Percentiles rank a stretch among this genome's conserved stretches.
These are phyloP conservation scores for Diplodia intermedia DNA, from an alignment of 2,329 filamentous ascomycete species.

Conservation along the genomic window DNA sequence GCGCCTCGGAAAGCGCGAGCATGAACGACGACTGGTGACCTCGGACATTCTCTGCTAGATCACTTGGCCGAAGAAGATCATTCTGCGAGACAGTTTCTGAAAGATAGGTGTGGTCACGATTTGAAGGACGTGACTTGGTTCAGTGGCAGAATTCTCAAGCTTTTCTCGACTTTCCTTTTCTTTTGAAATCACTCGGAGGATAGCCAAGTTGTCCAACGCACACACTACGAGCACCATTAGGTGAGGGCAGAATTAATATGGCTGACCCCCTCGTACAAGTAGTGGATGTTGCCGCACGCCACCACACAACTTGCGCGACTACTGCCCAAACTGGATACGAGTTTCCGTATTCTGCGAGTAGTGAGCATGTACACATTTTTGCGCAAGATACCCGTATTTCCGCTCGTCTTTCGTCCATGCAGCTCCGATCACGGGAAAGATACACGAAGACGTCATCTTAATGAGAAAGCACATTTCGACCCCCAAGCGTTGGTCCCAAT, in stretches of 20 bases:
- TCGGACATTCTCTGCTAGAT: neutral
- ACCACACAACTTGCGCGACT: neutral
- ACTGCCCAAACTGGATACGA: constrained; percentile 12
- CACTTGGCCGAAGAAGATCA: neutral
- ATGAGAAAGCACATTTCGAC: neutral
- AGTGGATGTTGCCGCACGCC: neutral
- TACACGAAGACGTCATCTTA: neutral
- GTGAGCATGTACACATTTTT: neutral
- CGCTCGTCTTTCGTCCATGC: neutral
- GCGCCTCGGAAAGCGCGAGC: neutral
- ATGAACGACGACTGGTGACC: neutral
- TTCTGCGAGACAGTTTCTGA: neutral
- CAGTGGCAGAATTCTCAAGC: neutral
- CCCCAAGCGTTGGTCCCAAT: neutral
- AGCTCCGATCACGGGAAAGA: neutral
- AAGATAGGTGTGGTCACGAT: neutral
- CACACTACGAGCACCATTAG: neutral
- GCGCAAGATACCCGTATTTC: neutral
- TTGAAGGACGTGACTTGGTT: neutral
- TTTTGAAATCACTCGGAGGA: neutral
- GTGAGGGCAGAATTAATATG: neutral
- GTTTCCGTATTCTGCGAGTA: constrained; percentile 1
- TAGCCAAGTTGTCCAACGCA: neutral
- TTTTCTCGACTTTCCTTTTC: neutral
- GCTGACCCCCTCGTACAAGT: neutral